Conservation (phyloP, 257 asterid genomes). For the Rauvolfia tetraphylla region DNA sequence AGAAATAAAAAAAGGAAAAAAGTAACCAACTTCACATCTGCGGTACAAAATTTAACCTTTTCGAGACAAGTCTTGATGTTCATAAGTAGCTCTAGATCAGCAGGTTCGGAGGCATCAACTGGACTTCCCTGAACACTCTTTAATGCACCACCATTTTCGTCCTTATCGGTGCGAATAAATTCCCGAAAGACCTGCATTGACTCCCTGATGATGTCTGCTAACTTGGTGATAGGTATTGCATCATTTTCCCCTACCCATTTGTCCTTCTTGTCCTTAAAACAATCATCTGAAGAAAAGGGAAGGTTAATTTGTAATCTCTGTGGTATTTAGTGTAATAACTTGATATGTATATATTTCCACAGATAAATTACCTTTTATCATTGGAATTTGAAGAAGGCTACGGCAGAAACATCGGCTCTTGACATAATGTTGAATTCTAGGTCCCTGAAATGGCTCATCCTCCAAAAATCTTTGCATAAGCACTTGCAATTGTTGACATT, state of each 20-base stretch:
- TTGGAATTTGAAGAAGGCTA: constrained; percentile 70
- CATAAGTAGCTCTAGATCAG: constrained; percentile 36
- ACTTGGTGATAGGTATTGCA: constrained; percentile 38
- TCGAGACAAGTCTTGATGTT: constrained; percentile 46
- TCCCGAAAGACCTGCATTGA: constrained; percentile 61
- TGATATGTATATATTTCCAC: not conserved
- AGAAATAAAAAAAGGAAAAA: not conserved
- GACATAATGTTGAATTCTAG: constrained; percentile 53
- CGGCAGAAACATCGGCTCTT: constrained; percentile 51
- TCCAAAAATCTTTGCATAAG: constrained; percentile 70
- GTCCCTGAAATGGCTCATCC: constrained; percentile 69
- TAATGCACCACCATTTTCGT: constrained; percentile 18
- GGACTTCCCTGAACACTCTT: constrained; percentile 32
- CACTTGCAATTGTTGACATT: constrained; percentile 77
- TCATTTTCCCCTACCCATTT: constrained; percentile 35
- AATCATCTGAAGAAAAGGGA: constrained; percentile 49
- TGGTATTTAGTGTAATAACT: not conserved
- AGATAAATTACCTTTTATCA: constrained; percentile 40
- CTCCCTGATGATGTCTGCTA: constrained; percentile 42
- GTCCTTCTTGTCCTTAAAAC: constrained; percentile 46
- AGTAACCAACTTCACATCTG: not conserved
- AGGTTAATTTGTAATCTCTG: not conserved
- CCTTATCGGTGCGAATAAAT: constrained; percentile 65
- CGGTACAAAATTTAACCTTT: constrained; percentile 38
- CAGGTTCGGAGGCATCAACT: constrained; percentile 22